Evolutionary conservation across 352 stramenopile species (phyloP).

Genomic region (Pilasporangium apinafurcum): DNA sequence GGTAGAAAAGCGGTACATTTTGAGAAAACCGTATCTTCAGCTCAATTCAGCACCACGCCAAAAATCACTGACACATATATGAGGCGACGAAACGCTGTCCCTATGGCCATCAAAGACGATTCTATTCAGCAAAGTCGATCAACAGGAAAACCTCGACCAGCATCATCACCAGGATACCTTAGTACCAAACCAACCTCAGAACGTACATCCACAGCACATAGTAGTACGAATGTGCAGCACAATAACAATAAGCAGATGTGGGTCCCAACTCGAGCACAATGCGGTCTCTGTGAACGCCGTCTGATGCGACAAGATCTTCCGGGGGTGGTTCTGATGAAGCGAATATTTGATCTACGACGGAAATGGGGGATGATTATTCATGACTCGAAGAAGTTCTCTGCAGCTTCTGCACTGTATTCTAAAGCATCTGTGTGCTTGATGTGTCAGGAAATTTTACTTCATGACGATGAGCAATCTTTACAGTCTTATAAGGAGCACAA

Average conservation of each 20-base stretch:
- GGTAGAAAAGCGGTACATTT: slow-evolving; percentile 32
- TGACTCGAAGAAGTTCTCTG: slow-evolving; percentile 30
- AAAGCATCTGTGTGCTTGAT: slow-evolving; percentile 33
- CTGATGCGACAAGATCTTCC: slow-evolving; percentile 31
- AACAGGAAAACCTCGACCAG: slow-evolving; percentile 3
- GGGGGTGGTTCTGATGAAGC: slow-evolving; percentile 42
- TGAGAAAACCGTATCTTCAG: slow-evolving; percentile 10
- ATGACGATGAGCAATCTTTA: slow-evolving; percentile 16
- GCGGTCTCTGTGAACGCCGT: slow-evolving; percentile 39
- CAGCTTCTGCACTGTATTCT: slow-evolving; percentile 27
- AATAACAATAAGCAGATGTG: slow-evolving; percentile 9
- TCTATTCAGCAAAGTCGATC: not conserved
- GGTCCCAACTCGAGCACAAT: slow-evolving; percentile 18
- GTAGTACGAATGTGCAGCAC: not conserved
- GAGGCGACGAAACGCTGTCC: slow-evolving; percentile 10
- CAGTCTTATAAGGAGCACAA: slow-evolving; percentile 2
- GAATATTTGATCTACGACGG: slow-evolving; percentile 30
- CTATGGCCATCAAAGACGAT: slow-evolving; percentile 6
- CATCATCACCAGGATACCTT: slow-evolving; percentile 4
- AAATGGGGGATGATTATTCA: slow-evolving; percentile 43
- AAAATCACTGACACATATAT: not conserved
- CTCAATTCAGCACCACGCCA: not conserved
- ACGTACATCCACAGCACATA: not conserved
- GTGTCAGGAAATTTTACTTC: slow-evolving; percentile 33
- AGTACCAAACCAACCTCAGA: not conserved